phyloP scores from a whole-genome alignment of 2,329 filamentous ascomycete species.

The Amauroascus verrucosus region DNA sequence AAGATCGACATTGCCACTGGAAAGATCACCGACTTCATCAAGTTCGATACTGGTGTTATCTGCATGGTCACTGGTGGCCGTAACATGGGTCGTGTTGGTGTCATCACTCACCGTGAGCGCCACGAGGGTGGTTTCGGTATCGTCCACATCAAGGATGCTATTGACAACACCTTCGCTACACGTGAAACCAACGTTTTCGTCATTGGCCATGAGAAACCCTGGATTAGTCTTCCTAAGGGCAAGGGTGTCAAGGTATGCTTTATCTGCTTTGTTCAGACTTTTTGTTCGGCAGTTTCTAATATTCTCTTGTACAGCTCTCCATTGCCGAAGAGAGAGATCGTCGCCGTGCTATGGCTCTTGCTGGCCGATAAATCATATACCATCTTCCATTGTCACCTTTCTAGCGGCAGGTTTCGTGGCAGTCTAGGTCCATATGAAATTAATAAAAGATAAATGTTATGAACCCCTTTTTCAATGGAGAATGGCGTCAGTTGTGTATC shows the following conservation, averaged over 20 bases:
- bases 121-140: conserved; percentile 99
- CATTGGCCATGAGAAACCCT: conserved; percentile 97
- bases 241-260: conserved; percentile 83
- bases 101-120: conserved; percentile 99
- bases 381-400: background rate
- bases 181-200: conserved; percentile 99
- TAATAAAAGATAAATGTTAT: conserved; percentile 8
- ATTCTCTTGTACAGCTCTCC: conserved; percentile 52
- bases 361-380: conserved; percentile 37
- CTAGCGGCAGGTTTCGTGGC: conserved; percentile 2
- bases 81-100: conserved; percentile 99
- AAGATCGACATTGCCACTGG: conserved; percentile 96
- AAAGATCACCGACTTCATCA: conserved; percentile 97
- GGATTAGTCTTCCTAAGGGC: conserved; percentile 99
- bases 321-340: conserved; percentile 99
- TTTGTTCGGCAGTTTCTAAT: conserved; percentile 18
- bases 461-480: conserved; percentile 4
- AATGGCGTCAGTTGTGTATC: conserved; percentile 8
- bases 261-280: background rate
- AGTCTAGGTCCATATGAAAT: background rate
- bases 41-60: conserved; percentile 96
- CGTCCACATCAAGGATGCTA: conserved; percentile 98
- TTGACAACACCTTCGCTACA: conserved; percentile 99
- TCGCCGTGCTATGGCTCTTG: conserved; percentile 62
- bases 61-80: conserved; percentile 99